These are phyloP conservation scores for Phytophthora fragariaefolia DNA, from an alignment of 352 stramenopile species.

Conservation along the genomic window DNA sequence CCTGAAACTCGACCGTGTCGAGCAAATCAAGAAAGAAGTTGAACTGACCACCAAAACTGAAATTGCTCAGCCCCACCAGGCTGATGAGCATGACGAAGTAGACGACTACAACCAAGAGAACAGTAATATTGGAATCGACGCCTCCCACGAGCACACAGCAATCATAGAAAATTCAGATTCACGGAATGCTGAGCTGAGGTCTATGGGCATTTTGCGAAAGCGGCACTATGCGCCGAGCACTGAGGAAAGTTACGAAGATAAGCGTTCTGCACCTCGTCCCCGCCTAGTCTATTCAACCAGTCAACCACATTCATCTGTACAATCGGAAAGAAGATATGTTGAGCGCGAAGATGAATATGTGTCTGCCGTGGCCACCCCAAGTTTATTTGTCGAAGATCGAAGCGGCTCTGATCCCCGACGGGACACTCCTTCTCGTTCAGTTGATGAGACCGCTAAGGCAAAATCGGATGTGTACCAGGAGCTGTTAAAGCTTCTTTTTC, in stretches of 20 bases:
- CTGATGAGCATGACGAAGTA: neutral
- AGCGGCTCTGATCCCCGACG: slow-evolving; percentile 45
- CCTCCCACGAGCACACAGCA: neutral
- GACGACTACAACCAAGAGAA: slow-evolving; percentile 5
- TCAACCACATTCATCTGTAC: slow-evolving; percentile 7
- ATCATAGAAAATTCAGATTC: neutral
- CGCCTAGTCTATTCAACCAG: slow-evolving; percentile 28
- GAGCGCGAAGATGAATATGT: slow-evolving; percentile 3
- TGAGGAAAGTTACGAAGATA: slow-evolving; percentile 21
- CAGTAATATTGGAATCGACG: slow-evolving; percentile 4
- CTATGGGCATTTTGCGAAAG: slow-evolving; percentile 39
- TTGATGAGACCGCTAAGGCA: slow-evolving; percentile 45
- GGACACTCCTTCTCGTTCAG: slow-evolving; percentile 26
- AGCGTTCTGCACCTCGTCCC: slow-evolving; percentile 31
- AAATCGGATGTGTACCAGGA: slow-evolving; percentile 69
- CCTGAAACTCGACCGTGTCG: slow-evolving; percentile 21
- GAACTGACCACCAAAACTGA: slow-evolving; percentile 4
- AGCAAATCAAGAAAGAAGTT: slow-evolving; percentile 23
- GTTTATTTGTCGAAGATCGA: slow-evolving; percentile 58
- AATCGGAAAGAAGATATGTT: slow-evolving; percentile 7
- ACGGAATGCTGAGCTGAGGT: slow-evolving; percentile 28
- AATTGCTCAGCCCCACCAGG: slow-evolving; percentile 2
- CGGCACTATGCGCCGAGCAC: slow-evolving; percentile 37
- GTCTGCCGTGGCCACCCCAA: slow-evolving; percentile 1
- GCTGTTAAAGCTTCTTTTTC: slow-evolving; percentile 61